These are phyloP conservation scores for Mycena pura DNA, from an alignment of 768 basidiomycete genomes.

Conservation along the genomic window DNA sequence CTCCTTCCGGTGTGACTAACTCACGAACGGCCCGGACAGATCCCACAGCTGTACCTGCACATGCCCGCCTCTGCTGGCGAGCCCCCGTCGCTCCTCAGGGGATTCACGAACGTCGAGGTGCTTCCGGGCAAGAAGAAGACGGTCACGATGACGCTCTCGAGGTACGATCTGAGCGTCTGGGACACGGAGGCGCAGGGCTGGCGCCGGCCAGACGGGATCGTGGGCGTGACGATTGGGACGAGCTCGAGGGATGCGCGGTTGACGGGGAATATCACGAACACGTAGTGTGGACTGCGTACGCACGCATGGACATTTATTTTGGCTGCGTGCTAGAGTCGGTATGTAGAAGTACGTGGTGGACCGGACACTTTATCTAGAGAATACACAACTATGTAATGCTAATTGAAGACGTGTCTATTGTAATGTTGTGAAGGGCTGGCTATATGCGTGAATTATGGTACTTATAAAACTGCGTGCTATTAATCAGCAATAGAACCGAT, in stretches of 20 bases:
- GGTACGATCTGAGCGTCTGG: slow-evolving; percentile 80
- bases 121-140: slow-evolving; percentile 50
- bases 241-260: slow-evolving; percentile 71
- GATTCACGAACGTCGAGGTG: slow-evolving; percentile 68
- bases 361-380: no score
- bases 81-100: slow-evolving; percentile 74
- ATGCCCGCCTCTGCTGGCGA: slow-evolving; percentile 68
- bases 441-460: no score
- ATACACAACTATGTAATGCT: no score
- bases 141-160: slow-evolving; percentile 65
- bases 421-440: no score
- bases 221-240: slow-evolving; percentile 68
- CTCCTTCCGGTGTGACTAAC: neutral
- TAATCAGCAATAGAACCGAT: no score
- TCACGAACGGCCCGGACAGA: slow-evolving; percentile 41
- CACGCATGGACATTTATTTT: neutral
- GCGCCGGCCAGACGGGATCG: slow-evolving; percentile 68
- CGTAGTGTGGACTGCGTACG: slow-evolving; percentile 4
- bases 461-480: no score
- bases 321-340: neutral
- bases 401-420: no score
- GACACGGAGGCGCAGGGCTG: slow-evolving; percentile 77
- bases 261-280: slow-evolving; percentile 44
- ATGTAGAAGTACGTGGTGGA: no score
- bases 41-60: slow-evolving; percentile 79